phyloP scores from a whole-genome alignment of 257 asterid species.

The Parsonsia alboflavescens region DNA sequence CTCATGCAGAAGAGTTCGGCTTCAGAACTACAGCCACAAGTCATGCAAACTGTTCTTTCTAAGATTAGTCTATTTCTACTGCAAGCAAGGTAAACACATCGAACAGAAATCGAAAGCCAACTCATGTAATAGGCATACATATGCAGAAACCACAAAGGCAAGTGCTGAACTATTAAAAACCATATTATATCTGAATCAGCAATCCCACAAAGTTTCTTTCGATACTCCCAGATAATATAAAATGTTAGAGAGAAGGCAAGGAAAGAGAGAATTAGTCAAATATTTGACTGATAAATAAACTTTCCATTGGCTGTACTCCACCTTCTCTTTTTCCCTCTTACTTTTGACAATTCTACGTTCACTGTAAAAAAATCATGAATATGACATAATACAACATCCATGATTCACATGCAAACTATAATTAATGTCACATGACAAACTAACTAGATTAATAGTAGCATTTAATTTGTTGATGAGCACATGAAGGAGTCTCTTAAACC shows the following conservation, averaged over 20 bases:
- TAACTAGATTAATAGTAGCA: not conserved
- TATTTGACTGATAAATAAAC: constrained; percentile 4
- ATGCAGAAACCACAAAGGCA: not conserved
- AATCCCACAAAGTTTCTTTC: not conserved
- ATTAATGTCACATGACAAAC: not conserved
- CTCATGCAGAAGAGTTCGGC: not conserved
- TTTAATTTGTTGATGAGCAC: not conserved
- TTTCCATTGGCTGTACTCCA: not conserved
- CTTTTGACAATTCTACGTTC: not conserved
- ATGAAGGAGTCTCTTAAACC: not conserved
- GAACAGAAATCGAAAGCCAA: not conserved
- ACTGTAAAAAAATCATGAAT: constrained; percentile 5
- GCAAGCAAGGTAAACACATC: not conserved
- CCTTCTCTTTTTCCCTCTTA: not conserved
- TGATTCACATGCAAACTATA: constrained; percentile 8
- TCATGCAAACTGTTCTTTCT: not conserved
- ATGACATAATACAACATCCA: not conserved
- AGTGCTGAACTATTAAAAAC: not conserved
- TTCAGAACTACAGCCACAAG: not conserved
- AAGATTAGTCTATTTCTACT: not conserved
- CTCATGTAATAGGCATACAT: not conserved
- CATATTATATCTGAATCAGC: not conserved
- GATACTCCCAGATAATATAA: not conserved
- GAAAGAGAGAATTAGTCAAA: not conserved
- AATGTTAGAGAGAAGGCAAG: not conserved